Evolutionary conservation across 805 yeast species (phyloP).

Genomic region (Lipomyces lipofer): DNA sequence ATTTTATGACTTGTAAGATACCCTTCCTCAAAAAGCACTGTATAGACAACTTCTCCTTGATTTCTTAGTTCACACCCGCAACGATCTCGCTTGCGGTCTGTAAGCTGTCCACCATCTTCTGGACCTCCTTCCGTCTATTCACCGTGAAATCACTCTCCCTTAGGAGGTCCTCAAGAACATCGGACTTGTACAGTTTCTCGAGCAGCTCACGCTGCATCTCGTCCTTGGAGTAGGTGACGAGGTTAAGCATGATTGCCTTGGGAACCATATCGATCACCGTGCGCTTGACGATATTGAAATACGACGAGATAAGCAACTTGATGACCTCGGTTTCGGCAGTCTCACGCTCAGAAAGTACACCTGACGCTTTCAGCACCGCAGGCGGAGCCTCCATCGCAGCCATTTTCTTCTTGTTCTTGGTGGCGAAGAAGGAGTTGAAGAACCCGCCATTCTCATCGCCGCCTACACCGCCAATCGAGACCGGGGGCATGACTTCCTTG

Average conservation of each 20-base stretch:
- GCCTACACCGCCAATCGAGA: slow-evolving; percentile 33
- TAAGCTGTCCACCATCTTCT: slow-evolving; percentile 91
- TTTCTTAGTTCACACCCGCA: slow-evolving; percentile 40
- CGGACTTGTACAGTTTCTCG: slow-evolving; percentile 79
- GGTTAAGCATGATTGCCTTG: slow-evolving; percentile 90
- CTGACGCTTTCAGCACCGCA: slow-evolving; percentile 87
- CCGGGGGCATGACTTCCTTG: slow-evolving; percentile 30
- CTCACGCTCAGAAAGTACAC: slow-evolving; percentile 91
- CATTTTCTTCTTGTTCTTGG: slow-evolving; percentile 88
- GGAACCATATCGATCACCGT: slow-evolving; percentile 93
- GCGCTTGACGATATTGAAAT: slow-evolving; percentile 88
- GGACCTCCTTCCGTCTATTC: slow-evolving; percentile 91
- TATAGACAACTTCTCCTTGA: too few relatives aligned
- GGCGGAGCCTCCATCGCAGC: slow-evolving; percentile 99
- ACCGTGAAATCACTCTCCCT: slow-evolving; percentile 90
- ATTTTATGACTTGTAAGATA: too few relatives aligned
- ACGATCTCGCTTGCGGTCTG: slow-evolving; percentile 90
- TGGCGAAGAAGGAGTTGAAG: slow-evolving; percentile 92
- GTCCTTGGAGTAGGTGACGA: slow-evolving; percentile 74
- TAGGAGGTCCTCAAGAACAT: slow-evolving; percentile 67
- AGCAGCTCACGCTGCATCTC: slow-evolving; percentile 88
- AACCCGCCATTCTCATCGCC: slow-evolving; percentile 71
- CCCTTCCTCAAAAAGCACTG: too few relatives aligned
- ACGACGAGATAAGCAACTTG: slow-evolving; percentile 84
- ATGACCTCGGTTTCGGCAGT: slow-evolving; percentile 96